Evolutionary conservation across 352 stramenopile genomes (phyloP).

Genomic region (Phytopythium vexans): DNA sequence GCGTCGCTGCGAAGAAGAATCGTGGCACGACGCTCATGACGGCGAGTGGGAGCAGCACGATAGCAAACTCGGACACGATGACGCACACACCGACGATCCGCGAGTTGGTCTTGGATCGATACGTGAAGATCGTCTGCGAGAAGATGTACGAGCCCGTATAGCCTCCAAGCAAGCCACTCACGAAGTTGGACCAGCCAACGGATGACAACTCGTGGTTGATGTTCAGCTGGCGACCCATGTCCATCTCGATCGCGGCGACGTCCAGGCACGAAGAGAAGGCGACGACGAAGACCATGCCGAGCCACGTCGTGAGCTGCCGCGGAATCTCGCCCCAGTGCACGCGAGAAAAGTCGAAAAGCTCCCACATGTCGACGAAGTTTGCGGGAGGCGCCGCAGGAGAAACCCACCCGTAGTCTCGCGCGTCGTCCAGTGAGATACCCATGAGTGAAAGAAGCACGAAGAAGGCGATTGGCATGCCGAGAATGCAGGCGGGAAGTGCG

Average conservation of each 20-base stretch:
- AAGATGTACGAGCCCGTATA: conserved; percentile 99
- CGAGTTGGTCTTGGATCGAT: conserved; percentile 89
- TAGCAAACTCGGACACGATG: conserved; percentile 83
- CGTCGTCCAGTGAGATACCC: conserved; percentile 86
- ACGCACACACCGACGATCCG: conserved; percentile 90
- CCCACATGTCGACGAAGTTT: conserved; percentile 68
- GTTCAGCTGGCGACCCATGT: conserved; percentile 92
- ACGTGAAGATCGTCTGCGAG: conserved; percentile 98
- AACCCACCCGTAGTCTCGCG: conserved; percentile 91
- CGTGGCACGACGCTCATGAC: conserved; percentile 94
- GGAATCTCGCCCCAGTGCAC: conserved; percentile 91
- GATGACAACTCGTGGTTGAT: conserved; percentile 94
- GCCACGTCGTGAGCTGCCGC: conserved; percentile 87
- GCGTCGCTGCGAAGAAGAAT: conserved; percentile 96
- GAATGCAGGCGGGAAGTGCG: conserved; percentile 73
- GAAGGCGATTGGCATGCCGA: conserved; percentile 89
- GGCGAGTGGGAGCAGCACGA: conserved; percentile 91
- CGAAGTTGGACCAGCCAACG: conserved; percentile 95
- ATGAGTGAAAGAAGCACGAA: conserved; percentile 82
- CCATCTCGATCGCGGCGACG: conserved; percentile 97
- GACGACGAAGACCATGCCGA: conserved; percentile 97
- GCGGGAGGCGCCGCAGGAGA: conserved; percentile 58
- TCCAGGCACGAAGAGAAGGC: conserved; percentile 97
- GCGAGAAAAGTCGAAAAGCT: conserved; percentile 90
- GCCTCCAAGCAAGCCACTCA: conserved; percentile 93